phyloP scores from a whole-genome alignment of 805 yeast genomes.

The Hanseniaspora mollemarum region DNA sequence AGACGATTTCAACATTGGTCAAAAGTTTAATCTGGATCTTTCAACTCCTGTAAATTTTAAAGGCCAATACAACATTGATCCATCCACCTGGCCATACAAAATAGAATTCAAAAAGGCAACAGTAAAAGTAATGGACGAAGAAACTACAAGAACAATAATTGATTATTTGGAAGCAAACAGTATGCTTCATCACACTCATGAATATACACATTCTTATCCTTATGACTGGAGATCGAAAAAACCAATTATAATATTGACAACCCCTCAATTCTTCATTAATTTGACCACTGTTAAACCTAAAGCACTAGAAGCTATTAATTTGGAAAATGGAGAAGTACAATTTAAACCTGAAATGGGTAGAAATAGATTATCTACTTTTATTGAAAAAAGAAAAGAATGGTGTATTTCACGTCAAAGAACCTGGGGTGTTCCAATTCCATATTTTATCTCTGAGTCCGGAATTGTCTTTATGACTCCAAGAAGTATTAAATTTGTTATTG shows the following conservation, averaged over 20 bases:
- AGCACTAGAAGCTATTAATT: conserved; percentile 48
- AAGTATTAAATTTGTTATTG: conserved; percentile 47
- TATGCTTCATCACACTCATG: conserved; percentile 39
- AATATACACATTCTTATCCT: conserved; percentile 75
- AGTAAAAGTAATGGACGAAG: conserved; percentile 39
- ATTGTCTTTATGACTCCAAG: conserved; percentile 50
- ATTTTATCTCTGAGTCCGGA: conserved; percentile 54
- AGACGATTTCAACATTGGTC: conserved; percentile 75
- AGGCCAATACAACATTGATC: conserved; percentile 47
- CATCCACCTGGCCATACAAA: conserved; percentile 23
- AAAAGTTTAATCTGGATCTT: conserved; percentile 43
- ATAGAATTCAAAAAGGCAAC: conserved; percentile 5
- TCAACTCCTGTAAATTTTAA: conserved; percentile 67
- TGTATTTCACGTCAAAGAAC: conserved; percentile 90
- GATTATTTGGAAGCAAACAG: conserved; percentile 32
- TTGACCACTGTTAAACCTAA: conserved; percentile 57
- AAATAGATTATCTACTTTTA: conserved; percentile 60
- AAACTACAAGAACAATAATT: conserved; percentile 43
- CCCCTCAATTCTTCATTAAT: conserved; percentile 95
- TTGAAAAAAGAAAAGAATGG: conserved; percentile 81
- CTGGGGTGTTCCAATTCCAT: conserved; percentile 99
- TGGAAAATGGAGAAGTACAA: conserved; percentile 33
- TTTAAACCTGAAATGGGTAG: conserved; percentile 68
- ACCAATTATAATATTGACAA: conserved; percentile 88
- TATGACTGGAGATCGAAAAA: conserved; percentile 95